These are phyloP conservation scores for Botrytis cinerea DNA, from an alignment of 2,329 filamentous ascomycete genomes.

Conservation along the genomic window DNA sequence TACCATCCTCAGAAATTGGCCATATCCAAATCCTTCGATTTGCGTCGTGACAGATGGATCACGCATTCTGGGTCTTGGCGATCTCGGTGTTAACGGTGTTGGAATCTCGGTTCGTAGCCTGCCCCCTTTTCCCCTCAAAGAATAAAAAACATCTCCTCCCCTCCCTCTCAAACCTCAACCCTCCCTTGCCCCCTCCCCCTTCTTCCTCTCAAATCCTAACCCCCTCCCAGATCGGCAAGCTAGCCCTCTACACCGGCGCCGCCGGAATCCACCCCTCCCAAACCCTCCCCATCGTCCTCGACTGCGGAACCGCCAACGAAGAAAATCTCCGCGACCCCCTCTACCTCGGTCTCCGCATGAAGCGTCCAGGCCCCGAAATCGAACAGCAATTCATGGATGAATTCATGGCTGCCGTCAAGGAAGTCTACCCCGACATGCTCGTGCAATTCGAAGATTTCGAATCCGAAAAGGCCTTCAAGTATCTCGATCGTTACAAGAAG, in stretches of 20 bases:
- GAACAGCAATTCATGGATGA: constrained; percentile 95
- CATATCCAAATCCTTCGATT: constrained; percentile 84
- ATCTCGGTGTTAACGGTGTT: constrained; percentile 95
- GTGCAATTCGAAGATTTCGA: constrained; percentile 99
- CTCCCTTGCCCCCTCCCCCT: background rate
- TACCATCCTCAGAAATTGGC: constrained; percentile 91
- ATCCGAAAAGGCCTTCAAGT: constrained; percentile 86
- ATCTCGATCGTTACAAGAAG: constrained; percentile 85
- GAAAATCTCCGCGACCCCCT: constrained; percentile 67
- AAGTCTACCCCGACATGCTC: constrained; percentile 65
- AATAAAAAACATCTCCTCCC: background rate
- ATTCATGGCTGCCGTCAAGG: constrained; percentile 88
- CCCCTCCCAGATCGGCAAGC: constrained; percentile 74
- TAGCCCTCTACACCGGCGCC: constrained; percentile 91
- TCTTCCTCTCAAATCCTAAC: background rate
- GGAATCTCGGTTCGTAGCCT: constrained; percentile 76
- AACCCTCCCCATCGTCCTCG: constrained; percentile 72
- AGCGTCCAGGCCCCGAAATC: constrained; percentile 74
- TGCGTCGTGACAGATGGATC: constrained; percentile 97
- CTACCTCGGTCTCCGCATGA: constrained; percentile 86
- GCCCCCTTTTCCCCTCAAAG: too few species aligned
- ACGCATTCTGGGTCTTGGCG: constrained; percentile 86
- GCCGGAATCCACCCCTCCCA: constrained; percentile 89
- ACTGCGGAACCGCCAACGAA: constrained; percentile 68
- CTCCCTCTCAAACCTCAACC: too few species aligned